phyloP scores from a whole-genome alignment of 495 filamentous ascomycete genomes.

The Annulohypoxylon moriforme region DNA sequence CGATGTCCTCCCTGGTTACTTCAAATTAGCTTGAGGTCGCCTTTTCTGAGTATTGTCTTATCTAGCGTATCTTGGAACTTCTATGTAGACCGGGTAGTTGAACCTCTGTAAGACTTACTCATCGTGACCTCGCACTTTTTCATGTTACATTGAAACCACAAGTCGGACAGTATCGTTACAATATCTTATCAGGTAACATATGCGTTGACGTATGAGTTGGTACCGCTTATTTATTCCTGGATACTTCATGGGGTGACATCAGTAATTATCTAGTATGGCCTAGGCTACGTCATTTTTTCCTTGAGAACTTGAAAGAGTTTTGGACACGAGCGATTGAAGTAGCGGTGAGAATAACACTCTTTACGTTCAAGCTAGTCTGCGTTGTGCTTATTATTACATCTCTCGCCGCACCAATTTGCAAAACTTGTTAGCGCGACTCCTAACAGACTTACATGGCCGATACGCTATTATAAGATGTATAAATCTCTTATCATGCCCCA shows the following conservation, averaged over 20 bases:
- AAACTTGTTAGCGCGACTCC: constrained; percentile 1
- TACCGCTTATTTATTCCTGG: background rate
- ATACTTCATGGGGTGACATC: background rate
- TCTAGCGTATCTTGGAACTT: background rate
- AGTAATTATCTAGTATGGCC: background rate
- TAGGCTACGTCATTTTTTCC: background rate
- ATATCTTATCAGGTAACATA: background rate
- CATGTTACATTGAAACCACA: background rate
- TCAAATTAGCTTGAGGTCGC: too few relatives aligned
- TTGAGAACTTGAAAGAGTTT: background rate
- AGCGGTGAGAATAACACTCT: background rate
- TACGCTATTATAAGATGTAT: background rate
- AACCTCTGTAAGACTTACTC: background rate
- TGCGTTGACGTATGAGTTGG: background rate
- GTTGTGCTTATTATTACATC: background rate
- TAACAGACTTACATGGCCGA: background rate
- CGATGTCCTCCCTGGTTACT: too few relatives aligned
- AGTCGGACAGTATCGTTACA: background rate
- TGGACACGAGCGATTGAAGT: background rate
- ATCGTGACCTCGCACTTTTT: constrained; percentile 1
- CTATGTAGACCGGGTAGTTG: background rate
- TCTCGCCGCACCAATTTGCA: background rate
- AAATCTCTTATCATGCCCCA: background rate
- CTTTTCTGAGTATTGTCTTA: background rate
- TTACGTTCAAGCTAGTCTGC: background rate